Base-by-base conservation (phyloP, 2,329 filamentous ascomycete genomes). In the Albophoma yamanashiensis region DNA sequence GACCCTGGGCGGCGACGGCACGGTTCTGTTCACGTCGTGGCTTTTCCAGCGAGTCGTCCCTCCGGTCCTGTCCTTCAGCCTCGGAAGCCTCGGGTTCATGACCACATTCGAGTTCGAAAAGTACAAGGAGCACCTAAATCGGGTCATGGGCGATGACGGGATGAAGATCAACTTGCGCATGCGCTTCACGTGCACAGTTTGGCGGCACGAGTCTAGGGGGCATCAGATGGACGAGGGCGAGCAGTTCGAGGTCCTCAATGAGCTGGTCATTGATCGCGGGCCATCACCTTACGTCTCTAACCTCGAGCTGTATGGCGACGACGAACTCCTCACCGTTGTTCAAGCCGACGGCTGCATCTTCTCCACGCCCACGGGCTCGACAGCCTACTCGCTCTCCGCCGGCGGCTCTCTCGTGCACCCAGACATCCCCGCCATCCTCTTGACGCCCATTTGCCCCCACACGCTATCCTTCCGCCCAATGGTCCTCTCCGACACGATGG, bases 101-200 rank as follows among this genome's bases (percentile, higher is more conserved):
- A 95, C 91, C 2, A 92, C 86, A 61, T 95, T 94, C 69, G 86
- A 92, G 70, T 99, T 94, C 70, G 85, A 91, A 63, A 83, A 88
- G 67, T 97, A 96, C 79, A 92, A 91, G 74, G 81, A 89, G 61
- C 90, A 96, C 69, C 82, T 99, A 40, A 88, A 91, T 74, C 87
- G 86, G 59, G 84, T 97, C 66, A 96, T 99, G 92, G 92, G 92
- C 62, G 91, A 95, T 60, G 85, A 89, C 1, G 94, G 94, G 60
- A 97, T 99, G 93, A 89, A 93, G 59, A 93, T 97, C 62, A 97
- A 96, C 70, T 80, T 99, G 66, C 91, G 94, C 66, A 99, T 99
- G 94, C 89, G 94, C 63, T 99, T 99, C 74, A 99, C 94, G 20
- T 97, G 93, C 77, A 97, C 94, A 0, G 92, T 99, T 11, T 97